phyloP scores from a whole-genome alignment of 2,329 filamentous ascomycete genomes.

The Fusarium caatingaense region DNA sequence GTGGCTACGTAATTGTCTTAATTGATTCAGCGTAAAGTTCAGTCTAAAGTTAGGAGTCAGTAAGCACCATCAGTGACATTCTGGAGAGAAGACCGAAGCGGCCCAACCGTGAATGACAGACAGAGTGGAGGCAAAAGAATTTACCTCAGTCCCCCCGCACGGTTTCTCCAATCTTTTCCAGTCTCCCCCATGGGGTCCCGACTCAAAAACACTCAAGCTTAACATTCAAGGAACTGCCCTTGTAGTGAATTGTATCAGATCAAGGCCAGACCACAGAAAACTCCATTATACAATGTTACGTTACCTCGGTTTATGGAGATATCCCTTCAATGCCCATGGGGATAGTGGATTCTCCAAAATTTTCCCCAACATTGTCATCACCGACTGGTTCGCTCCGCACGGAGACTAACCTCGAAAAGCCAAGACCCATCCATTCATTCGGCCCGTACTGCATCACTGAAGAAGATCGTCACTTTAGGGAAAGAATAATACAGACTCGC shows the following conservation, averaged over 20 bases:
- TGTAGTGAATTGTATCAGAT: not conserved
- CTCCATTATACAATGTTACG: not conserved
- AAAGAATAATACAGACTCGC: not conserved
- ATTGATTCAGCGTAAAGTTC: not conserved
- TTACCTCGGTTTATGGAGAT: constrained; percentile 1
- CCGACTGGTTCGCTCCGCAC: not conserved
- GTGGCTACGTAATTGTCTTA: not conserved
- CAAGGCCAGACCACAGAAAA: not conserved
- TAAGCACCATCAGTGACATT: not conserved
- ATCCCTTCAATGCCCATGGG: constrained; percentile 16
- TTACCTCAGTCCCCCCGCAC: constrained; percentile 18
- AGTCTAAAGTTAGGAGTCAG: not conserved
- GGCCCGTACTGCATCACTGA: not conserved
- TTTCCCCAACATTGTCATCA: constrained; percentile 4
- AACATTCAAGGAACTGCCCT: not conserved
- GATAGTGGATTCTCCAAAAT: constrained; percentile 14
- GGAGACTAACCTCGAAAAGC: not conserved
- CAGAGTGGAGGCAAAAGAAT: not conserved
- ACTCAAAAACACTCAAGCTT: not conserved
- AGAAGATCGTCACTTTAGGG: not conserved
- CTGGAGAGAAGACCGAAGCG: constrained; percentile 13
- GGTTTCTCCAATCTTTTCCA: constrained; percentile 5
- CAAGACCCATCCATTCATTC: constrained; percentile 8
- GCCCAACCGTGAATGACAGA: not conserved
- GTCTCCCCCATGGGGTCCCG: constrained; percentile 9